These are phyloP conservation scores for Rubia yunnanensis DNA, from an alignment of 257 asterid species.

Conservation along the genomic window DNA sequence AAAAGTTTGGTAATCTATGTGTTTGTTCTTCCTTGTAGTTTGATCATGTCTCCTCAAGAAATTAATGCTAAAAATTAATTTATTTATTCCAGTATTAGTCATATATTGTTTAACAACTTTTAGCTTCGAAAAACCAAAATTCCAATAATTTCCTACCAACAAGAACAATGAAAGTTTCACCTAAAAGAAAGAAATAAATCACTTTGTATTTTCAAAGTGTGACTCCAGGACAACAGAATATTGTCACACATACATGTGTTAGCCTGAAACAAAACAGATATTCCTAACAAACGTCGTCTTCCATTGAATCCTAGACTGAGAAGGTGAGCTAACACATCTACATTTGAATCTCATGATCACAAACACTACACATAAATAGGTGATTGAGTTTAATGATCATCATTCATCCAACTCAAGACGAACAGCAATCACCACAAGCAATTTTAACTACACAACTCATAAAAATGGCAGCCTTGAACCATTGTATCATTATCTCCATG, in stretches of 20 bases:
- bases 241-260: background rate
- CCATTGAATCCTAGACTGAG: background rate
- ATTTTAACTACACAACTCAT: background rate
- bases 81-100: too few species aligned
- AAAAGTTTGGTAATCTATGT: too few species aligned
- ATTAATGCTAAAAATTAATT: too few species aligned
- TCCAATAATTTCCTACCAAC: too few species aligned
- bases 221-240: too few species aligned
- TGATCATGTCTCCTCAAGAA: too few species aligned
- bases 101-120: too few species aligned
- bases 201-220: background rate
- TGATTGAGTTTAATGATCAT: background rate
- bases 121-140: too few species aligned
- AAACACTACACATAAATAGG: conserved; percentile 3
- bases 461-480: conserved; percentile 10
- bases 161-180: too few species aligned
- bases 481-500: conserved; percentile 1
- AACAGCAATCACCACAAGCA: background rate
- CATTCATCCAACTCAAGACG: background rate
- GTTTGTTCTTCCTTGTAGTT: too few species aligned
- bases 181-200: background rate
- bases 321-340: conserved; percentile 14
- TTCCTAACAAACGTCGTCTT: background rate
- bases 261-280: background rate
- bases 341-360: background rate